A percentile compares a stretch with the other conserved stretches of the same genome.
Evolutionary conservation across 1,284 basidiomycete species (phyloP).

Genomic region (Moesziomyces aphidis): DNA sequence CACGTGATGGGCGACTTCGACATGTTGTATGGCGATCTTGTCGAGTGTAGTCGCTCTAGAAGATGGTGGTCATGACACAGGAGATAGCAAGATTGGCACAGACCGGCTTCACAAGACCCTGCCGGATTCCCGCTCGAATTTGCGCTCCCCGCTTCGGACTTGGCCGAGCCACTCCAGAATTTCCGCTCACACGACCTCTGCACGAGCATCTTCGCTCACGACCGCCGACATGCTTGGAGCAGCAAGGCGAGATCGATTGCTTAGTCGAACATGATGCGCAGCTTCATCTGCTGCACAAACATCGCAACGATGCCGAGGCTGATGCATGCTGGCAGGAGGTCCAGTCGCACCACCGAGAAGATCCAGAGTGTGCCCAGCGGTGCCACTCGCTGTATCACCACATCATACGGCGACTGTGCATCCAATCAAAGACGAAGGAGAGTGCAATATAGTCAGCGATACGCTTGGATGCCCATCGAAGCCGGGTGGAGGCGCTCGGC

Average conservation of each 20-base stretch:
- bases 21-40: conserved; percentile 9
- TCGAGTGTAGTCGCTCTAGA: not conserved
- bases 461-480: too few species aligned
- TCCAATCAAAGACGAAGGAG: not conserved
- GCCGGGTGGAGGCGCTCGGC: conserved; percentile 1
- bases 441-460: not conserved
- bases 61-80: not conserved
- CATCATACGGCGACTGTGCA: conserved; percentile 55
- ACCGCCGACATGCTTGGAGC: not conserved
- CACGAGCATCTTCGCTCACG: too few species aligned
- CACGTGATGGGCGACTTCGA: conserved; percentile 79
- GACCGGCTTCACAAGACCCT: not conserved
- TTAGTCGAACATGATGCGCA: conserved; percentile 40
- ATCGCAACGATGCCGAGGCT: conserved; percentile 59
- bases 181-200: not conserved
- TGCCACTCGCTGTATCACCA: conserved; percentile 64
- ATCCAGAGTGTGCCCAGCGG: conserved; percentile 68
- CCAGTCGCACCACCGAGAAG: conserved; percentile 64
- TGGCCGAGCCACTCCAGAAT: not conserved
- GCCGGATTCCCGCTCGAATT: not conserved
- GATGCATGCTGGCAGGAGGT: conserved; percentile 57
- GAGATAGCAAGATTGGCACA: not conserved
- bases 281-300: conserved; percentile 33
- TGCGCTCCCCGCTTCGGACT: not conserved
- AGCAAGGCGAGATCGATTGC: not conserved